Base-by-base conservation (phyloP, 306 rosid species). In the Castanopsis chinensis region DNA sequence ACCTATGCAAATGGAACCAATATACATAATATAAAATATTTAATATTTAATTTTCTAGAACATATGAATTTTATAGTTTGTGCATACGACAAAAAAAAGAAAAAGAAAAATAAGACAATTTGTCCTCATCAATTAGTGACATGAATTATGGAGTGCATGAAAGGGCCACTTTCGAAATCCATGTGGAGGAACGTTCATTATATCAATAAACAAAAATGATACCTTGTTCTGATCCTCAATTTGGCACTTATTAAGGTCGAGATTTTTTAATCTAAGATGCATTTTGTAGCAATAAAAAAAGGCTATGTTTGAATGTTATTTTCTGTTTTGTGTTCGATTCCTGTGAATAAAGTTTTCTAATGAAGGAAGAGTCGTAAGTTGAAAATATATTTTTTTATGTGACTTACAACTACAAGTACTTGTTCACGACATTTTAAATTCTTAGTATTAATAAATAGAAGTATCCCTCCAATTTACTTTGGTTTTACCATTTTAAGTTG, bases 61-160 rank as follows among this genome's bases (percentile, higher is more conserved):
- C 20, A 69, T 33, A 11, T 30, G 37, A 17, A 17, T n/a, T 7
- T 37, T 58, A 17, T 53, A 52, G 61, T 17, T 21, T 23, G 69
- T 43, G 78, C 54, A 60, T 2, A 28, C 57, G 73, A 81, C 76
- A 56, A 79, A 23, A 63, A 33, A 32, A 23, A 32, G 23, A 74
- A 12, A 41, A 52, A 56, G 78, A 37, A 73, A 37, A 37, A 37
- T 7, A 37, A 74, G 77, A 78, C 55, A 78, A 77, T 20, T 32
- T 52, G 33, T 85, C 18, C 80, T 78, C 68, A 69, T 80, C 60
- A 80, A 49, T 75, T 84, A 76, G 80, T 63, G 78, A 64, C 73
- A 61, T 70, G 65, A 54, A 80, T 68, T 30, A 58, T 78, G 81
- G 61, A 70, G 63, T 55, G 71, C 59, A 57, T 72, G 82, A 72